Evolutionary conservation across 2,329 filamentous ascomycete species (phyloP), one percentile per base, ranked within the genome.

Genomic region (Xylaria hypoxylon): DNA sequence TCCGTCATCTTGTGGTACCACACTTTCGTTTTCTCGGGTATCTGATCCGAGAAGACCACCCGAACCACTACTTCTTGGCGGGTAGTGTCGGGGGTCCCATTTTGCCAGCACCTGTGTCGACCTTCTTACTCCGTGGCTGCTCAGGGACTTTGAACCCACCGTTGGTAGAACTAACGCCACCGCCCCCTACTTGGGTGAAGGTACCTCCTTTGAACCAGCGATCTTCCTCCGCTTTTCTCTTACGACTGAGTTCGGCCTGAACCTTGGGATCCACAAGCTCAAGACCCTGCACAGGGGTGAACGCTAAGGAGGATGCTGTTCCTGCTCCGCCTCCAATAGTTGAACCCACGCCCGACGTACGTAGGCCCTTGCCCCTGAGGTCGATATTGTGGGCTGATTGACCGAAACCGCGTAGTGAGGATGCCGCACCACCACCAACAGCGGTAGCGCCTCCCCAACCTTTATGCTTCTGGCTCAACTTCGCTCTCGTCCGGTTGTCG

Each of bases 131-230:
- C 28, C 67, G 67, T 24, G 87, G 81, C 17, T 64, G 62, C 22
- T 17, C 52, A 17, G 95, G 94, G 44, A 96, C 91, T 79, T 94
- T 97, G 85, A 97, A 97, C 0, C 88, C 90, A 11, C 84, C 88
- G 57, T 85, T 85, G 51, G 76, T 57, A 70, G 70, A 69, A 53
- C 68, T 73, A 26, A 74, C 74, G 17, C 76, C 73, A 17, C 76
- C 78, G 15, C 76, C 76, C 11, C 64, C 89, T 62, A 97, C 87
- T 78, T 97, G 94, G 8, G 96, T 97, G 76, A 99, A 99, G 0
- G 93, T 94, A n/a, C 96, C 96, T 52, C 93, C 92, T 80, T 96
- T 97, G 84, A 99, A 99, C 91, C 94, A 99, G 42, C 93, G 86
- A 77, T 98, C 95, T 77, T 97, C 93, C 70, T 98, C 96, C 0